Conservation (phyloP, 140 eudicot genomes). For the Senecio squalidus region DNA sequence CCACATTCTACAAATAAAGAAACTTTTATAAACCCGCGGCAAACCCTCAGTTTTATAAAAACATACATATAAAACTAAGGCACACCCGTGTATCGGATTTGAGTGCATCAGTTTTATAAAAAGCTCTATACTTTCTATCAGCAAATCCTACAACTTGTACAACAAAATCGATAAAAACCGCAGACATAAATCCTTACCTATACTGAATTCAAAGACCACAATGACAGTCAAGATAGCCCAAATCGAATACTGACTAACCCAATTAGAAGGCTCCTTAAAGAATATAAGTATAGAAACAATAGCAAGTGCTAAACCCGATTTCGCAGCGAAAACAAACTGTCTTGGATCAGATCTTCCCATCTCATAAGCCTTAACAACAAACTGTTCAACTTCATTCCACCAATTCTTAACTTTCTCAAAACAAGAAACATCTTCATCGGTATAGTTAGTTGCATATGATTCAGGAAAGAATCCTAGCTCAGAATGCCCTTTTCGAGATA, state of each 20-base stretch:
- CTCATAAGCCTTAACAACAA: slow-evolving; percentile 20
- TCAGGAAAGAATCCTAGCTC: slow-evolving; percentile 29
- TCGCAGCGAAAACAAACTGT: slow-evolving; percentile 52
- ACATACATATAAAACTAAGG: no score
- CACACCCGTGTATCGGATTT: no score
- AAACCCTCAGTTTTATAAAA: no score
- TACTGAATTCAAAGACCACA: slow-evolving; percentile 71
- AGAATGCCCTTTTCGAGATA: slow-evolving; percentile 40
- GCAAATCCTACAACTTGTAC: no score
- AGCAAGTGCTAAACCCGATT: slow-evolving; percentile 60
- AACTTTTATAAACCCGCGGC: no score
- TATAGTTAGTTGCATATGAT: neutral
- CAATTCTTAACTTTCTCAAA: slow-evolving; percentile 12
- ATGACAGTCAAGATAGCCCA: slow-evolving; percentile 83
- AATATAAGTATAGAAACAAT: slow-evolving; percentile 55
- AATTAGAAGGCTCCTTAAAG: slow-evolving; percentile 44
- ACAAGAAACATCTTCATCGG: slow-evolving; percentile 1
- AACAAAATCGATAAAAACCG: neutral
- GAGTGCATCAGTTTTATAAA: no score
- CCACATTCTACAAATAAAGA: no score
- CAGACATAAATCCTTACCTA: slow-evolving; percentile 27
- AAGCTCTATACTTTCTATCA: no score
- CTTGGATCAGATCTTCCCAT: slow-evolving; percentile 70
- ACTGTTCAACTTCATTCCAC: slow-evolving; percentile 18
- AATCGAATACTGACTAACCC: slow-evolving; percentile 44